Evolutionary conservation across 495 filamentous ascomycete species (phyloP).

Genomic region (Hypoxylon perforatum): DNA sequence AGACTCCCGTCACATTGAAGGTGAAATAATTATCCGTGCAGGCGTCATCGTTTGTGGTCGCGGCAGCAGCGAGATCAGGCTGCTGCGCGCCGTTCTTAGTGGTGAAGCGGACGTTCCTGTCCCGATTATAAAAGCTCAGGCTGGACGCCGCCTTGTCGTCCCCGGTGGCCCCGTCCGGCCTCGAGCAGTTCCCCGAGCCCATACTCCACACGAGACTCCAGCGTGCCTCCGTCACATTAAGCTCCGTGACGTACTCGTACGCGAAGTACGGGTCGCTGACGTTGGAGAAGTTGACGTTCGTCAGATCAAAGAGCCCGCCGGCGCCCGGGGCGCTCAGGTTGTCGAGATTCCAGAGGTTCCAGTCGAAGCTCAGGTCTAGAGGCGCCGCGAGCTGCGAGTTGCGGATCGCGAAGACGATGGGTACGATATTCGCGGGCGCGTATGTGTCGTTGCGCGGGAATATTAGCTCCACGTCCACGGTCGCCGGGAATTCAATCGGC

Average conservation of each 20-base stretch:
- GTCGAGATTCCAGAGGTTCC: conserved; percentile 18
- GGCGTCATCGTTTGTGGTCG: conserved; percentile 30
- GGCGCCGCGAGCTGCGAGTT: conserved; percentile 42
- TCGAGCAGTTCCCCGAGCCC: conserved; percentile 25
- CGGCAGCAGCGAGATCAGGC: conserved; percentile 46
- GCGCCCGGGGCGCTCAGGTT: background rate
- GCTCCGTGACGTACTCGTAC: background rate
- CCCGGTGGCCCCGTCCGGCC: background rate
- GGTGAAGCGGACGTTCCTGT: conserved; percentile 16
- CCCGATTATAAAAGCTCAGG: background rate
- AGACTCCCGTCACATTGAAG: conserved; percentile 44
- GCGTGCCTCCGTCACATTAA: conserved; percentile 21
- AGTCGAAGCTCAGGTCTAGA: conserved; percentile 23
- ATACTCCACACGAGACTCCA: conserved; percentile 40
- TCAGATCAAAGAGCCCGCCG: conserved; percentile 2
- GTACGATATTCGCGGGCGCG: conserved; percentile 46
- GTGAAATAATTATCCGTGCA: conserved; percentile 34
- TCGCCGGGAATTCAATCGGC: conserved; percentile 14
- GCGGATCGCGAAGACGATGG: conserved; percentile 54
- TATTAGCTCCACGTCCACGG: conserved; percentile 51
- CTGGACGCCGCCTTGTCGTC: background rate
- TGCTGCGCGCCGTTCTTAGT: conserved; percentile 36
- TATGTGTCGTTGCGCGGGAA: conserved; percentile 59
- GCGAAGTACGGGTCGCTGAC: conserved; percentile 42
- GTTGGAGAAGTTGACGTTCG: conserved; percentile 26